phyloP scores from a whole-genome alignment of 78 protist species.

The Planoprotostelium fungivorum region DNA sequence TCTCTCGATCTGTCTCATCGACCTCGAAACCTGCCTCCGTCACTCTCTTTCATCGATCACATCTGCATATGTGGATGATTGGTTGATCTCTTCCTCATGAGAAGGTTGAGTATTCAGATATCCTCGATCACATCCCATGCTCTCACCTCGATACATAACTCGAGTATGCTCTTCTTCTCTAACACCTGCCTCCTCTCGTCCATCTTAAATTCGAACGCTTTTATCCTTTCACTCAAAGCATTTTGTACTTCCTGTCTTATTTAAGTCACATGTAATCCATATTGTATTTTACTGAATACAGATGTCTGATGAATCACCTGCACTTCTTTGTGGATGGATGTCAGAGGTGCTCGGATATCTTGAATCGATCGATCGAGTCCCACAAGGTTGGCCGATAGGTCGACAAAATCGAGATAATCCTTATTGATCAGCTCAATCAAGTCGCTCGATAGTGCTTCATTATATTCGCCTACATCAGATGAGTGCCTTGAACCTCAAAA shows the following conservation, averaged over 20 bases:
- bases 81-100: background rate
- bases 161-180: background rate
- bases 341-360: background rate
- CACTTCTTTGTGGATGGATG: background rate
- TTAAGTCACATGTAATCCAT: background rate
- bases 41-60: background rate
- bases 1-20: background rate
- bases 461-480: background rate
- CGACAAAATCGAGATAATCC: constrained; percentile 45
- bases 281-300: too few species aligned
- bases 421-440: constrained; percentile 46
- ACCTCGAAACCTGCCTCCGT: background rate
- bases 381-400: constrained; percentile 21
- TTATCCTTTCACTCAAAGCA: background rate
- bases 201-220: background rate
- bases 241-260: background rate
- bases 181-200: background rate
- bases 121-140: background rate
- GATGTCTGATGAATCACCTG: background rate
- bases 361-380: constrained; percentile 25
- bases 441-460: constrained; percentile 4
- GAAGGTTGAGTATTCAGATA: background rate
- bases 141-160: background rate
- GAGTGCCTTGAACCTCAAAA: background rate
- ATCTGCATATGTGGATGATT: too few species aligned